A percentile compares a stretch with the other conserved stretches of the same genome.
Evolutionary conservation across 805 yeast genomes (phyloP).

Genomic region (Priceomyces haplophilus): DNA sequence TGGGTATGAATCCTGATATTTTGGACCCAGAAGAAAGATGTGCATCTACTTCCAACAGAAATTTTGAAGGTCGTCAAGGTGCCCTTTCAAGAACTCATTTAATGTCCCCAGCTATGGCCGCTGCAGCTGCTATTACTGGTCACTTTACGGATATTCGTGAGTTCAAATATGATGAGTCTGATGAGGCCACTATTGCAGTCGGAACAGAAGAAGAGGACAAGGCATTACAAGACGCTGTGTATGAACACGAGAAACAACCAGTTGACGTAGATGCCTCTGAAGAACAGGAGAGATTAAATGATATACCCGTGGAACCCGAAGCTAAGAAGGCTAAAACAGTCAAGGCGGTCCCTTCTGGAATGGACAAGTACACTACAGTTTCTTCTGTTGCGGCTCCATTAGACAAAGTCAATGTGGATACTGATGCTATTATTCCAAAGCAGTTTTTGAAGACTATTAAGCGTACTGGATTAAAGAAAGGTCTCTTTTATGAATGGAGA

Average conservation of each 20-base stretch:
- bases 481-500: conserved; percentile 89
- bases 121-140: conserved; percentile 94
- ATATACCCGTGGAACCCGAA: conserved; percentile 51
- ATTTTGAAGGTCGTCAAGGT: conserved; percentile 99
- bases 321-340: conserved; percentile 20
- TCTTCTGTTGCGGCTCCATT: conserved; percentile 92
- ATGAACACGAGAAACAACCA: conserved; percentile 67
- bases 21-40: conserved; percentile 94
- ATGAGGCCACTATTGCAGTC: conserved; percentile 58
- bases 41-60: conserved; percentile 98
- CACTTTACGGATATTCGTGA: conserved; percentile 89
- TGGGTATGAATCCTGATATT: conserved; percentile 99
- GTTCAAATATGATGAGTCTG: conserved; percentile 56
- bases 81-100: conserved; percentile 92
- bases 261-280: conserved; percentile 51
- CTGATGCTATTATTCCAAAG: conserved; percentile 98
- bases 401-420: conserved; percentile 92
- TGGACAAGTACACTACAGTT: conserved; percentile 71
- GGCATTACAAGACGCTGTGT: conserved; percentile 64
- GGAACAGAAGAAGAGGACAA: conserved; percentile 42
- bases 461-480: conserved; percentile 87
- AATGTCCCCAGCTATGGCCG: conserved; percentile 99
- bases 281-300: conserved; percentile 58
- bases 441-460: conserved; percentile 97
- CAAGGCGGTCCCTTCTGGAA: conserved; percentile 40